Conservation (phyloP, 2,329 filamentous ascomycete species). For the Pyrenochaeta sp. region DNA sequence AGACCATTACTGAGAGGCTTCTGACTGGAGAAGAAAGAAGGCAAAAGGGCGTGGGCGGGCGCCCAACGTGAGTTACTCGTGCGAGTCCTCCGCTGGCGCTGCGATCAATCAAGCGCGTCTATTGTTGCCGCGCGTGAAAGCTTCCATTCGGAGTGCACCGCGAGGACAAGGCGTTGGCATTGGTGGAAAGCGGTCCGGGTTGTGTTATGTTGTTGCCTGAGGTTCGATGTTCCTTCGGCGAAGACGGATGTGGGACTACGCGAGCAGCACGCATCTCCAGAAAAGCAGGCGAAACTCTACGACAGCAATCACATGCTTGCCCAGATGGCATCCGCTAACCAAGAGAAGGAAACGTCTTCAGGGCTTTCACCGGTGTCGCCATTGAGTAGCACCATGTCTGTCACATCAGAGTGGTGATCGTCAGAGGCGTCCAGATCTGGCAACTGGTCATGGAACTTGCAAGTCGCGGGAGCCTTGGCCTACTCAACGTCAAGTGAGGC, state of each 20-base stretch:
- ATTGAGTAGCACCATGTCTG: background rate
- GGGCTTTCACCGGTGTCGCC: conserved; percentile 1
- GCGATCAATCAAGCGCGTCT: background rate
- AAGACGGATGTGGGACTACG: background rate
- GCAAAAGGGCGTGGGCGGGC: conserved; percentile 1
- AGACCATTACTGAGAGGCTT: background rate
- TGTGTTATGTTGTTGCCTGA: conserved; percentile 1
- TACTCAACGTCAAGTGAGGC: background rate
- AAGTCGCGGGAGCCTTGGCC: background rate
- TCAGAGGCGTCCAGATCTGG: background rate
- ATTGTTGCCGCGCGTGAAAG: background rate
- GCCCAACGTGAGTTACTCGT: background rate
- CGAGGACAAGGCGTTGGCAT: background rate
- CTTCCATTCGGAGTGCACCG: background rate
- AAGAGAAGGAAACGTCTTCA: background rate
- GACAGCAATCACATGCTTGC: background rate
- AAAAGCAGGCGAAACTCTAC: background rate
- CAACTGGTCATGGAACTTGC: background rate
- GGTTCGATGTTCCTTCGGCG: background rate
- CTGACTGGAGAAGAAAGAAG: background rate
- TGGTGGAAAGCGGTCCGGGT: background rate
- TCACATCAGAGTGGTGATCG: background rate
- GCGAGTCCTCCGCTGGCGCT: background rate
- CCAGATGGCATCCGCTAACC: background rate
- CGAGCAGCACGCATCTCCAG: background rate